Evolutionary conservation across 108 stramenopile genomes (phyloP).

Genomic region (Asterionellopsis glacialis): DNA sequence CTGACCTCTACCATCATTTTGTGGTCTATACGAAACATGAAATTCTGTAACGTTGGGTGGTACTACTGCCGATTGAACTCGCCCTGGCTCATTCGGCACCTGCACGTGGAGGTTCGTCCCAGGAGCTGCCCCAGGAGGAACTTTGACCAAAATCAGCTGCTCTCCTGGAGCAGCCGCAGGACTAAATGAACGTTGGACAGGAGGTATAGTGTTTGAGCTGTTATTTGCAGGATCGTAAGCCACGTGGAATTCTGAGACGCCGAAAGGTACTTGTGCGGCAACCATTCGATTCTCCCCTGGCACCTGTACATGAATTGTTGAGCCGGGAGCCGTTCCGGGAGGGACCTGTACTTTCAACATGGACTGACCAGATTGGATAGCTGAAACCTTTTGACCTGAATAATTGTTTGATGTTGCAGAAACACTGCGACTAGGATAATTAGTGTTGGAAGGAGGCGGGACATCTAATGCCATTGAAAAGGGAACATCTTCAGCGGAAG

Average conservation of each 20-base stretch:
- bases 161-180: slow-evolving; percentile 2
- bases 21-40: slow-evolving; percentile 21
- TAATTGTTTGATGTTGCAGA: too few species aligned
- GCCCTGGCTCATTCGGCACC: slow-evolving; percentile 24
- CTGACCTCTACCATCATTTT: not conserved
- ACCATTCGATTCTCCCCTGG: slow-evolving; percentile 31
- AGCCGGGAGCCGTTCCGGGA: slow-evolving; percentile 22
- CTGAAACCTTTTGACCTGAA: too few species aligned
- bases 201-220: not conserved
- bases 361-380: not conserved
- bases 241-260: slow-evolving; percentile 35
- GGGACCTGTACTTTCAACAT: slow-evolving; percentile 31
- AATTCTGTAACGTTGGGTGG: slow-evolving; percentile 15
- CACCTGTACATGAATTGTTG: slow-evolving; percentile 39
- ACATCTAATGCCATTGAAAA: not conserved
- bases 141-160: slow-evolving; percentile 15
- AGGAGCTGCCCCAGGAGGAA: slow-evolving; percentile 18
- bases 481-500: too few species aligned
- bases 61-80: slow-evolving; percentile 15
- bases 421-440: too few species aligned
- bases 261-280: slow-evolving; percentile 28
- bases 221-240: slow-evolving; percentile 17
- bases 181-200: not conserved
- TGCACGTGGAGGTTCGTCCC: slow-evolving; percentile 18
- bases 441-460: not conserved